Evolutionary conservation across 306 rosid species (phyloP), one percentile per base, ranked within the genome.

Genomic region (Macrotyloma uniflorum): DNA sequence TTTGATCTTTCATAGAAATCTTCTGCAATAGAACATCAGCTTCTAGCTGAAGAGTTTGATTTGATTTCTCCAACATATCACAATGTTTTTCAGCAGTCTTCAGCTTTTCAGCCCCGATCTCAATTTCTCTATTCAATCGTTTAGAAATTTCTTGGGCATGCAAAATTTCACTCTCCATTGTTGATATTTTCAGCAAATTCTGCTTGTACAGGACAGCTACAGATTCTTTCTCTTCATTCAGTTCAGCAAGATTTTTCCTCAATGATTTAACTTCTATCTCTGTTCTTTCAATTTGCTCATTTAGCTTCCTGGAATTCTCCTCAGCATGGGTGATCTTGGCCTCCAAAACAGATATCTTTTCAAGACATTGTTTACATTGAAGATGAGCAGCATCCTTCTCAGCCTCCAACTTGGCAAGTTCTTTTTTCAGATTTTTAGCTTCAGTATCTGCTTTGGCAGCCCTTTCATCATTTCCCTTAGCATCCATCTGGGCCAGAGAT

Each of bases 301-400:
- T 89, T 18, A 96, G 92, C 68, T 69, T 77, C 87, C 87, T 85
- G 42, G 90, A 85, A 80, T 89, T 85, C 79, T 88, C 94, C 77
- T 93, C 99, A 4, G 96, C 87, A 71, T 74, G 77, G 53, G 86
- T 85, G 64, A 96, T 83, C 78, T 87, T 89, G 22, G 85, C 75
- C 88, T 93, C 98, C 88, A 96, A 62, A 81, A 81, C 80, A 76
- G 94, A 84, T 51, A 91, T 91, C 80, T 87, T 91, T 88, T 89
- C 89, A 59, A 91, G 89, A 82, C 86, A 90, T 59, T 82, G 82
- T 67, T 81, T 71, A 83, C 85, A 82, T 72, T 80, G 96, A 86
- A 83, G 88, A 84, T 83, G 88, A 77, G 81, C 77, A 32, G 80
- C 86, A 58, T 93, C 93, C 89, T 87, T 96, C 86, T 93, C 96